A percentile compares a stretch with the other conserved stretches of the same genome.
These are phyloP conservation scores for Pleurotus eryngii DNA, from an alignment of 768 basidiomycete genomes.

Conservation along the genomic window DNA sequence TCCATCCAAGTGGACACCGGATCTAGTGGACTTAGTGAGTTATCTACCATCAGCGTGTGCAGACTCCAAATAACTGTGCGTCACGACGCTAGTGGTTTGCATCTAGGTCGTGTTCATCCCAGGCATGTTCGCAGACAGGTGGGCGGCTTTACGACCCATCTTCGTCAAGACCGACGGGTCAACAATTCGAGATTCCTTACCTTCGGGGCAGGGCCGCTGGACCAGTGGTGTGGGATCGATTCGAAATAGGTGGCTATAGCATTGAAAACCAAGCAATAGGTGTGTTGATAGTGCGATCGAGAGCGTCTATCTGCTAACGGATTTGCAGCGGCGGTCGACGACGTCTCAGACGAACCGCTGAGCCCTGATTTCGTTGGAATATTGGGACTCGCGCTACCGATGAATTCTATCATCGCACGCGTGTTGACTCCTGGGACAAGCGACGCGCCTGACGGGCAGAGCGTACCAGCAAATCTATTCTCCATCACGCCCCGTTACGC, in stretches of 20 bases:
- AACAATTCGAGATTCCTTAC: constrained; percentile 51
- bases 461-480: constrained; percentile 69
- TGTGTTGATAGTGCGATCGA: constrained; percentile 23
- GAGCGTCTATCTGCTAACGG: background rate
- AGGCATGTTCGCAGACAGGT: constrained; percentile 42
- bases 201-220: constrained; percentile 58
- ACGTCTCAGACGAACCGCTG: constrained; percentile 56
- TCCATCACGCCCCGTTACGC: constrained; percentile 50
- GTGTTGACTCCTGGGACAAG: constrained; percentile 44
- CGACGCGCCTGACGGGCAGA: constrained; percentile 60
- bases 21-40: constrained; percentile 75
- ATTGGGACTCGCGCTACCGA: constrained; percentile 72
- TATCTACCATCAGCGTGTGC: background rate
- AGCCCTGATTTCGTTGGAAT: constrained; percentile 58
- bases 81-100: constrained; percentile 63
- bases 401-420: constrained; percentile 62
- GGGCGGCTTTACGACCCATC: constrained; percentile 57
- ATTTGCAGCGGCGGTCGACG: constrained; percentile 52
- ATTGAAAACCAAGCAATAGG: constrained; percentile 71
- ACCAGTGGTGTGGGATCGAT: constrained; percentile 66
- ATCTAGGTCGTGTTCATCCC: constrained; percentile 58
- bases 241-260: constrained; percentile 60
- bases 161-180: constrained; percentile 38
- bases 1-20: constrained; percentile 79
- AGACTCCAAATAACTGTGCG: background rate